Evolutionary conservation across 352 stramenopile genomes (phyloP).

Genomic region (Phytophthora idaei): DNA sequence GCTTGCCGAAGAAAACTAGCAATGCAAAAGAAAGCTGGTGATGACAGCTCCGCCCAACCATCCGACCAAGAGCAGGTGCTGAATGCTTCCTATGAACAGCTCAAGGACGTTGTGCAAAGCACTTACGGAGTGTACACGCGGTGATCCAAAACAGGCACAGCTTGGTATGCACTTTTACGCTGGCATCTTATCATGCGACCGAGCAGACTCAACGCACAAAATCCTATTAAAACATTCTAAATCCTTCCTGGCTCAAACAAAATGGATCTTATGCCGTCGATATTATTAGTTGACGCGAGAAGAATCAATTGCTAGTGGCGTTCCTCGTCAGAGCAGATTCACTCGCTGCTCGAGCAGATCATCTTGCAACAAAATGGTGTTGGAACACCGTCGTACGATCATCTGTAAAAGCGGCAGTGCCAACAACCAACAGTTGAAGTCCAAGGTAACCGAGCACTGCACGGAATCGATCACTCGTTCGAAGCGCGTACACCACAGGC

Average conservation of each 20-base stretch:
- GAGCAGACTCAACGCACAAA: conserved; percentile 16
- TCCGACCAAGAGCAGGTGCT: conserved; percentile 13
- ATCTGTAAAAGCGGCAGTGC: conserved; percentile 32
- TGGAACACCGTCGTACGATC: conserved; percentile 34
- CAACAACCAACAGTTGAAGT: conserved; percentile 4
- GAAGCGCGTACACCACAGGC: conserved; percentile 26
- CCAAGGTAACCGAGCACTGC: conserved; percentile 13
- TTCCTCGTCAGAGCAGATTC: conserved; percentile 14
- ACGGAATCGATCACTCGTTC: conserved; percentile 20
- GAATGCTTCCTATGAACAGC: conserved; percentile 34
- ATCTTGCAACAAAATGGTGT: conserved; percentile 20
- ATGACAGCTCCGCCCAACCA: neutral
- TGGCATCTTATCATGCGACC: conserved; percentile 15
- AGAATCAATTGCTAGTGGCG: neutral
- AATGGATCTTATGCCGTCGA: conserved; percentile 25
- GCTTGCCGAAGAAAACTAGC: conserved; percentile 23
- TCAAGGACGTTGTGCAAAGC: conserved; percentile 64
- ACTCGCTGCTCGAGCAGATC: neutral
- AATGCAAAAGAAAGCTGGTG: conserved; percentile 1
- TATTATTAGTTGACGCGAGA: conserved; percentile 25
- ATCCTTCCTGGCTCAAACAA: conserved; percentile 2
- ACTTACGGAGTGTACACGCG: conserved; percentile 54
- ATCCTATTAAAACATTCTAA: conserved; percentile 17
- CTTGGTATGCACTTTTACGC: neutral
- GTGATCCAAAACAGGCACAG: conserved; percentile 4